A percentile compares a stretch with the other conserved stretches of the same genome.
These are phyloP conservation scores for Chaetomium sp. DNA, from an alignment of 2,329 filamentous ascomycete genomes.

Conservation along the genomic window DNA sequence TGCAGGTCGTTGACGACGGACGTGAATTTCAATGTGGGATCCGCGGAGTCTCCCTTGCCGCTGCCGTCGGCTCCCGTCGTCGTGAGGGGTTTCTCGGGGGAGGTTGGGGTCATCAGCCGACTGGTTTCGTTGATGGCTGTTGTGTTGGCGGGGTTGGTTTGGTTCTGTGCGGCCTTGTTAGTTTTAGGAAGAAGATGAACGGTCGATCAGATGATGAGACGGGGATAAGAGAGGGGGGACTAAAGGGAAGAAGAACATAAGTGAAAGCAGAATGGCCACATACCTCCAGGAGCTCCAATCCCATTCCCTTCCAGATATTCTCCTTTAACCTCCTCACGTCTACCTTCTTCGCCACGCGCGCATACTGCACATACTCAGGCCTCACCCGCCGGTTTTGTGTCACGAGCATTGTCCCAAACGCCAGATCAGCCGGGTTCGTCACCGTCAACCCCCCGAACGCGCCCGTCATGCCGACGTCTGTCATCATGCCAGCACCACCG, in stretches of 20 bases:
- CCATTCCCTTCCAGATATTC: conserved; percentile 63
- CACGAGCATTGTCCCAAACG: conserved; percentile 61
- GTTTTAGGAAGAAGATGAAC: neutral
- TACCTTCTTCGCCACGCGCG: conserved; percentile 64
- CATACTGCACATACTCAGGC: conserved; percentile 65
- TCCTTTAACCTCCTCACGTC: conserved; percentile 63
- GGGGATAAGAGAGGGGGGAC: neutral
- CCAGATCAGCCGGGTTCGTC: conserved; percentile 38
- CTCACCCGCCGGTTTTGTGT: conserved; percentile 56
- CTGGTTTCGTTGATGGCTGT: neutral
- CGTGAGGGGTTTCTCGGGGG: conserved; percentile 26
- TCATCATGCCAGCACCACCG: conserved; percentile 34
- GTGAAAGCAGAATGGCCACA: conserved; percentile 21
- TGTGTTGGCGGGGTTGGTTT: neutral
- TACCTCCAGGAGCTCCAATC: conserved; percentile 48
- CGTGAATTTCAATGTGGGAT: conserved; percentile 71
- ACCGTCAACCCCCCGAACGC: conserved; percentile 40
- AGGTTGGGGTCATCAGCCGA: conserved; percentile 9
- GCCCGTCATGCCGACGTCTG: conserved; percentile 41
- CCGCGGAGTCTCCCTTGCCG: conserved; percentile 20
- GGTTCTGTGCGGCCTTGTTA: neutral
- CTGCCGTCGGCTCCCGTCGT: conserved; percentile 21
- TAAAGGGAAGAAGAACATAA: neutral
- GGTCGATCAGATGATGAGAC: neutral
- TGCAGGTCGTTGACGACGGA: conserved; percentile 86